These are phyloP conservation scores for Trichoderma breve DNA, from an alignment of 2,329 filamentous ascomycete genomes.

Conservation along the genomic window DNA sequence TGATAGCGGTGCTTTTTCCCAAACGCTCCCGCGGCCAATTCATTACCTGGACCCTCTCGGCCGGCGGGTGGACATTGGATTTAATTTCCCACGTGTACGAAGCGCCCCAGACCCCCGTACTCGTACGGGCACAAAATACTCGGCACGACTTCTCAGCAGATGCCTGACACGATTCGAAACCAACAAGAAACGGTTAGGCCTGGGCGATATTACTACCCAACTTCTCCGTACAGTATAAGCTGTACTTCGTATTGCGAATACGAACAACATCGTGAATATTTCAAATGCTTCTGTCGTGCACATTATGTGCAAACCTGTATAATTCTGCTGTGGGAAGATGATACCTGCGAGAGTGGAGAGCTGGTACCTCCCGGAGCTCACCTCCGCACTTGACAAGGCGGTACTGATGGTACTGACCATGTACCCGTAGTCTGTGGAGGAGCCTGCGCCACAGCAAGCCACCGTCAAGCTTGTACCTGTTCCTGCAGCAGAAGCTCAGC, in stretches of 20 bases:
- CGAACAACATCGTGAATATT: not conserved
- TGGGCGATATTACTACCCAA: constrained; percentile 4
- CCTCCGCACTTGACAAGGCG: not conserved
- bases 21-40: not conserved
- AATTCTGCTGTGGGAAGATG: not conserved
- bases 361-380: not conserved
- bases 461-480: not conserved
- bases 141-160: not conserved
- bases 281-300: not conserved
- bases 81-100: constrained; percentile 16
- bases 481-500: constrained; percentile 6
- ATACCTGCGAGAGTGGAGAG: not conserved
- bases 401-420: not conserved
- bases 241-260: constrained; percentile 2
- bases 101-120: constrained; percentile 4
- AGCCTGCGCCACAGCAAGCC: constrained; percentile 13
- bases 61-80: constrained; percentile 6
- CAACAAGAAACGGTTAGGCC: constrained; percentile 18
- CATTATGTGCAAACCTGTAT: not conserved
- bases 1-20: not conserved
- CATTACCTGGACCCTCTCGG: not conserved
- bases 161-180: constrained; percentile 11
- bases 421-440: not conserved
- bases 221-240: not conserved
- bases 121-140: not conserved